Conservation (phyloP, 2,329 filamentous ascomycete species). For the Penicillium crustosum region DNA sequence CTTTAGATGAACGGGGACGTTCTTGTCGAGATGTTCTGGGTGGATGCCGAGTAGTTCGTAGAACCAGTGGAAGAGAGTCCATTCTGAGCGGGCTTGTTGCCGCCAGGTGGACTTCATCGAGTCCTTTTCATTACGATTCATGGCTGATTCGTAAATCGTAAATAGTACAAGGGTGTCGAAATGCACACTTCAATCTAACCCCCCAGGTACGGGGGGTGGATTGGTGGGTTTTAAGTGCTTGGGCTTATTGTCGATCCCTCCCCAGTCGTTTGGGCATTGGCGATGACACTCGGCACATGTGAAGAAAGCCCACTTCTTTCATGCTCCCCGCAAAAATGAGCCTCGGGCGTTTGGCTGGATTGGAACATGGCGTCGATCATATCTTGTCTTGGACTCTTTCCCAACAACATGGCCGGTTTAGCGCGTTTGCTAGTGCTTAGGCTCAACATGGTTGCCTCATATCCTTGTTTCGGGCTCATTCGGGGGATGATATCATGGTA, state of each 20-base stretch:
- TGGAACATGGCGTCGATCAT: slow-evolving; percentile 20
- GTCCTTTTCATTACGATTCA: slow-evolving; percentile 26
- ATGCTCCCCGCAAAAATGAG: slow-evolving; percentile 18
- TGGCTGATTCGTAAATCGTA: not conserved
- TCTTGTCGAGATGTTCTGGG: too few species aligned
- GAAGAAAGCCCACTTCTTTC: slow-evolving; percentile 15
- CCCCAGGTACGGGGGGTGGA: not conserved
- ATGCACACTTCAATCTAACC: not conserved
- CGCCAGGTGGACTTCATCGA: slow-evolving; percentile 33
- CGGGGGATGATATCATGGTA: not conserved
- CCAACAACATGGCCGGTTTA: slow-evolving; percentile 16
- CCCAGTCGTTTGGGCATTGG: slow-evolving; percentile 10
- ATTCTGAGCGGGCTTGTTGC: slow-evolving; percentile 22
- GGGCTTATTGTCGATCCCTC: slow-evolving; percentile 19
- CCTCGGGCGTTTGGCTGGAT: slow-evolving; percentile 12
- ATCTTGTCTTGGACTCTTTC: slow-evolving; percentile 9
- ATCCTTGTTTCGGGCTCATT: not conserved
- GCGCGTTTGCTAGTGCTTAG: slow-evolving; percentile 1
- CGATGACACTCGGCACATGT: slow-evolving; percentile 18
- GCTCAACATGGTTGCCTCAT: not conserved
- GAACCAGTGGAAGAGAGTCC: slow-evolving; percentile 28
- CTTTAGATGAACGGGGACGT: too few species aligned
- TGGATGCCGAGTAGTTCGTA: slow-evolving; percentile 22
- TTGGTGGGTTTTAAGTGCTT: slow-evolving; percentile 16
- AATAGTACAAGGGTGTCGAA: not conserved